phyloP scores from a whole-genome alignment of 2,329 filamentous ascomycete species.

The Ophiostoma tasmaniense region DNA sequence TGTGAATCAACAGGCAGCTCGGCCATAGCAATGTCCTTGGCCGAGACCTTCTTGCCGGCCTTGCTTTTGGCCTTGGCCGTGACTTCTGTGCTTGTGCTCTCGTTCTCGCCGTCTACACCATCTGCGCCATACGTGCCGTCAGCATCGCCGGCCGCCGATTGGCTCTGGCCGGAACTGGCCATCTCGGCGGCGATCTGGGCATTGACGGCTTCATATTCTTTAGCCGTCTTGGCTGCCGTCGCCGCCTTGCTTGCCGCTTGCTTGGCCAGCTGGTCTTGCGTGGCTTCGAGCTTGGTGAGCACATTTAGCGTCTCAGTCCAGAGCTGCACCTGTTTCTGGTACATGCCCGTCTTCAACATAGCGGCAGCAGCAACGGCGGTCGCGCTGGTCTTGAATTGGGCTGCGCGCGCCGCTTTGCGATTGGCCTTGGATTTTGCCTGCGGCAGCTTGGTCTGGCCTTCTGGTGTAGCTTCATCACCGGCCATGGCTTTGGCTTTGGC shows the following conservation, averaged over 20 bases:
- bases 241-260: slow-evolving; percentile 8
- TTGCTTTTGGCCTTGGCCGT: neutral
- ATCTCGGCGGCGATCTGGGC: neutral
- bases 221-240: slow-evolving; percentile 9
- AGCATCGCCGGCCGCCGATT: neutral
- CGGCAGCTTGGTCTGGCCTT: neutral
- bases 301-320: slow-evolving; percentile 25
- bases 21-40: neutral
- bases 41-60: neutral
- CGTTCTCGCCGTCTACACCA: neutral
- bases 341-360: neutral
- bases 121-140: no score
- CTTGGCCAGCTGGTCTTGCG: slow-evolving; percentile 16
- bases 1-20: neutral
- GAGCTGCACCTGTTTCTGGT: slow-evolving; percentile 19
- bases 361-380: neutral
- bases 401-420: slow-evolving; percentile 4
- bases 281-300: slow-evolving; percentile 23
- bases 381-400: slow-evolving; percentile 4
- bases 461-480: neutral
- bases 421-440: neutral
- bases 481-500: neutral
- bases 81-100: neutral
- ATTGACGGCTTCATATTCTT: neutral
- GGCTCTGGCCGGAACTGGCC: neutral